phyloP scores from a whole-genome alignment of 164 flowering plant genomes.

The Tetrastigma voinierianum region DNA sequence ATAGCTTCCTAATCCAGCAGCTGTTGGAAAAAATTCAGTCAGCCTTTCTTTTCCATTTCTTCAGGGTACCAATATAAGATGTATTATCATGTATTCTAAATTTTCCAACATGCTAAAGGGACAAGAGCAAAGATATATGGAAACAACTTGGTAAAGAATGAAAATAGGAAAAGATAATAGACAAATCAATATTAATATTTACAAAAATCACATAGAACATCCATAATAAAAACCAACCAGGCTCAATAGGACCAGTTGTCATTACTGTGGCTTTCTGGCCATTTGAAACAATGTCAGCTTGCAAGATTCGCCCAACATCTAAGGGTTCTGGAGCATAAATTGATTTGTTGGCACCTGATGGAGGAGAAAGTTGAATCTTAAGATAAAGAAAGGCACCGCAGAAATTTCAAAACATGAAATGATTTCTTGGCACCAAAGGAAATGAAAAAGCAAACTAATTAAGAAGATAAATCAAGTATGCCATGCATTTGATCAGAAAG shows the following conservation, averaged over 20 bases:
- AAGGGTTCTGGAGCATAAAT: slow-evolving; percentile 70
- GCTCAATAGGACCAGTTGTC: slow-evolving; percentile 44
- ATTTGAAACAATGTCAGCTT: slow-evolving; percentile 50
- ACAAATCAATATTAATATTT: not conserved
- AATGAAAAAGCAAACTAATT: no score
- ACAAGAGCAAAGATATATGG: not conserved
- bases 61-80: not conserved
- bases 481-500: no score
- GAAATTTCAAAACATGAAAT: not conserved
- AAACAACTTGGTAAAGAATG: not conserved
- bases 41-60: slow-evolving; percentile 10
- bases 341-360: slow-evolving; percentile 52
- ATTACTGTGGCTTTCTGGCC: slow-evolving; percentile 38
- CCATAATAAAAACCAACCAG: slow-evolving; percentile 35
- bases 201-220: slow-evolving; percentile 1
- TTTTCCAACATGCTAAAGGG: no score
- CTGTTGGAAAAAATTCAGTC: slow-evolving; percentile 41
- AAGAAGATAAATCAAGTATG: no score
- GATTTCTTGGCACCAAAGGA: not conserved
- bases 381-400: not conserved
- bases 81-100: not conserved
- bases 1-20: slow-evolving; percentile 72
- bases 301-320: slow-evolving; percentile 56
- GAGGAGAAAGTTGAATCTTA: slow-evolving; percentile 1
- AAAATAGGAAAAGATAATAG: not conserved